Evolutionary conservation across 495 filamentous ascomycete genomes (phyloP), one percentile per base, ranked within the genome.

Genomic region (Neurospora sp.): DNA sequence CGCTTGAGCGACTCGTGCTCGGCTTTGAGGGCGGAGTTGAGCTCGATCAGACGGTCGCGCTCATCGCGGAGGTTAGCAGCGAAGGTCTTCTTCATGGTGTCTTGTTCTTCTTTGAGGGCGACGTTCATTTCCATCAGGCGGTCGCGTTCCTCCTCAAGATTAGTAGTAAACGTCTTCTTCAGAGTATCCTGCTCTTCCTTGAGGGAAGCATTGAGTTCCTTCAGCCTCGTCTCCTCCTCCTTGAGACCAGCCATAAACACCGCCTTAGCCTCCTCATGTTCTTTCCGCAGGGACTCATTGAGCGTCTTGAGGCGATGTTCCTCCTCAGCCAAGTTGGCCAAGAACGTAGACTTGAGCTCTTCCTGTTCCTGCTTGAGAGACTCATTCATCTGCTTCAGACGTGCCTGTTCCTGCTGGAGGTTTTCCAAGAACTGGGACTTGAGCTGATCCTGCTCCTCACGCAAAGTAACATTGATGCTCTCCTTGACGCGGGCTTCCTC

Each of bases 1-100:
- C 82, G 80, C 46, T 80, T 80, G 31, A 85, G 75, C 31, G 80
- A 77, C 5, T 78, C 76, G 71, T 86, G 82, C 72, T 86, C 85
- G 11, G 77, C 77, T 16, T 74, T 70, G 5, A 85, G 84, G 31
- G 84, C 86, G 5, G 89, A 86, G 66, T 97, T 89, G 42, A 54
- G 75, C 60, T 79, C 85, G 76, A 96, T 93, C 2, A 96, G 87
- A 72, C 89, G 86, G 71, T 94, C 90, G 75, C 90, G 91, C 80
- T 98, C 92, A 0, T 91, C 89, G 39, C 85, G 84, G 9, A 84
- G 84, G 41, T 84, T 88, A 12, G 89, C 86, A 1, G 78, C 41
- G 72, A 97, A 88, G 31, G 93, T 90, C 20, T 88, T 85, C 78
- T 97, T 93, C 10, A 97, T 87, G 72, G 88, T 85, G 71, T 95